Base-by-base conservation (phyloP, 257 asterid genomes). In the Solanum acaule region DNA sequence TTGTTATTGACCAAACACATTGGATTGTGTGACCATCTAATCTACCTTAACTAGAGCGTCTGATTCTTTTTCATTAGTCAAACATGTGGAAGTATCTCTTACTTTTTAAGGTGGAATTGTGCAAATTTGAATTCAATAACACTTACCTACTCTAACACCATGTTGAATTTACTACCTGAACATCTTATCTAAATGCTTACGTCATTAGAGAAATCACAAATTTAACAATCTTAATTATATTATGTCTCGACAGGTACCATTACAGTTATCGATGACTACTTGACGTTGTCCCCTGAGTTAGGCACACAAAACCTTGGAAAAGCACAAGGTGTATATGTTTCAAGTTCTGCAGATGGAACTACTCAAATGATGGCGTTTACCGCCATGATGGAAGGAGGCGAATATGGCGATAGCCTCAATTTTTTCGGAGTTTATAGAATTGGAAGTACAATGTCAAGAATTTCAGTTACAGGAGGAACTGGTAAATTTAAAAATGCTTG, bases 321-420 rank as follows among this genome's bases (percentile, higher is more conserved):
- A 87, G 93, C 93, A 1, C 94, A 92, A 78, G 94, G 94, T 22
- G 92, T 92, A 40, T 92, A 92, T 72, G 91, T 92, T 1, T 92
- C 93, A 34, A 91, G 94, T 89, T 92, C 94, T n/a, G 94, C 93
- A 2, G 92, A 91, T 85, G 94, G 94, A 2, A 88, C 86, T 38
- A 91, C 92, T 12, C 94, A 92, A 85, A 91, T 92, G 94, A 92
- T 92, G 94, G 89, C 91, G 13, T 92, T 92, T 87, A 91, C 93
- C 0, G 92, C 93, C 61, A 61, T 92, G 94, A 84, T 92, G 90
- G 93, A 92, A 89, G 94, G 94, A 56, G 94, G 94, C 0, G 94
- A 92, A 84, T 92, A 90, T 13, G 94, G 94, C 29, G 94, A 92
- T 75, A 89, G 90, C 88, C 89, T 92, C 70, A 92, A 92, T 90